phyloP scores from a whole-genome alignment of 164 flowering plant genomes.

The Vitis vinifera region ASM3070453v1 NC_081811.1:8536501-8537000 shows the following conservation, averaged over 20 bases:
- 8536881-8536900: not conserved
- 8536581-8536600: constrained; percentile 2
- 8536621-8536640: constrained; percentile 7
- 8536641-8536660: constrained; percentile 17
- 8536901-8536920: not conserved
- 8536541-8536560: constrained; percentile 12
- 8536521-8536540: constrained; percentile 1
- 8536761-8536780: not conserved
- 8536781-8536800: not conserved
- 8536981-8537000: not conserved
- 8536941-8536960: not conserved
- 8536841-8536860: not conserved
- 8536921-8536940: not conserved
- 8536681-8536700: constrained; percentile 19
- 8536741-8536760: constrained; percentile 8
- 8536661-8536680: constrained; percentile 12
- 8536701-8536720: constrained; percentile 19
- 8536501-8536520: constrained; percentile 11
- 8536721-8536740: constrained; percentile 2
- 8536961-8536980: not conserved
- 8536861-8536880: not conserved
- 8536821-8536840: not conserved
- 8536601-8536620: constrained; percentile 8
- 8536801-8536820: not conserved
- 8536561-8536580: constrained; percentile 5